Conservation (phyloP, 2,329 filamentous ascomycete species). For the Amesomyces nigricolor region DNA sequence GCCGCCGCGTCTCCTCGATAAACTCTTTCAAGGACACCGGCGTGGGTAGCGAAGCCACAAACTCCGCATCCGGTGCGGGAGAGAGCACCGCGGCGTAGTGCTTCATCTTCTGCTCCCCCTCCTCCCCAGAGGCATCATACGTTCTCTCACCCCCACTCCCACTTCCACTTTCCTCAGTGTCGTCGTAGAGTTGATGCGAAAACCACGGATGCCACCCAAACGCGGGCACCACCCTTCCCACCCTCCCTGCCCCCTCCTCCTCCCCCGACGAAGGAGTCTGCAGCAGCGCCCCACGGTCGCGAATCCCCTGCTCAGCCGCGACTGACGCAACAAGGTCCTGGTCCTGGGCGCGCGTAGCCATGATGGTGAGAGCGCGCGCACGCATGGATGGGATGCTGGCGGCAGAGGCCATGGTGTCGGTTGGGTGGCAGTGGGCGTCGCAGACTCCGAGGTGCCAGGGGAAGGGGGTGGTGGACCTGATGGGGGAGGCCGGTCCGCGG, state of each 20-base stretch:
- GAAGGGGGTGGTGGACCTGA: slow-evolving; percentile 35
- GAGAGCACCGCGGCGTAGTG: slow-evolving; percentile 65
- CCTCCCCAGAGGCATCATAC: slow-evolving; percentile 30
- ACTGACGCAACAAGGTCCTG: slow-evolving; percentile 64
- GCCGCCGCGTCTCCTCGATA: slow-evolving; percentile 44
- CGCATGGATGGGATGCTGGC: slow-evolving; percentile 58
- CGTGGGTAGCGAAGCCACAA: slow-evolving; percentile 34
- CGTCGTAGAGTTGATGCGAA: slow-evolving; percentile 67
- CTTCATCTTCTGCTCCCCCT: slow-evolving; percentile 36
- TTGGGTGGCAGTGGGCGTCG: slow-evolving; percentile 81
- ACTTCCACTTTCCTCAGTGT: slow-evolving; percentile 46
- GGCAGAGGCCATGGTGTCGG: slow-evolving; percentile 64
- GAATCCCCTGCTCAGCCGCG: slow-evolving; percentile 50
- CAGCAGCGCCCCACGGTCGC: slow-evolving; percentile 24
- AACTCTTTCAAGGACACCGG: slow-evolving; percentile 21
- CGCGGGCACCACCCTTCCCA: slow-evolving; percentile 50
- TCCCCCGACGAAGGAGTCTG: slow-evolving; percentile 17
- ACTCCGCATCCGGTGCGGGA: slow-evolving; percentile 44
- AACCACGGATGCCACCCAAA: slow-evolving; percentile 91
- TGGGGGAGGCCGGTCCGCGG: background rate
- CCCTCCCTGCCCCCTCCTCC: too few species aligned
- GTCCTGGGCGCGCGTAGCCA: slow-evolving; percentile 72
- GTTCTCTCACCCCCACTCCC: too few species aligned
- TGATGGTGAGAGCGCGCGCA: slow-evolving; percentile 61
- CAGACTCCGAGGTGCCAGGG: slow-evolving; percentile 68